phyloP scores from a whole-genome alignment of 495 filamentous ascomycete species.

The Glarea lozoyensis region DNA sequence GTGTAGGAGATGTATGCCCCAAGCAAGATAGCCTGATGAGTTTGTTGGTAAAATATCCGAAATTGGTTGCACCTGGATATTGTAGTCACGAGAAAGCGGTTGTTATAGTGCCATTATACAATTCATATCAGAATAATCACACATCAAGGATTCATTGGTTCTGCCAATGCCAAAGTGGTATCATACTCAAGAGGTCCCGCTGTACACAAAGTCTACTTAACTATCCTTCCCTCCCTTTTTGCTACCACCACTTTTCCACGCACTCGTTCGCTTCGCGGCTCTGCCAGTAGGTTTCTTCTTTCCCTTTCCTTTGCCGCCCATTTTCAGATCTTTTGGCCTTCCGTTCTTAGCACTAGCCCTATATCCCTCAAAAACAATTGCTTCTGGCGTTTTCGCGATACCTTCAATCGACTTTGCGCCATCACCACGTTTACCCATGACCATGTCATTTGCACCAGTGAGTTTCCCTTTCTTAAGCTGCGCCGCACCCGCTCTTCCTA shows the following conservation, averaged over 20 bases:
- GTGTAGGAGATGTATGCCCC: too few relatives aligned
- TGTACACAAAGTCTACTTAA: too few relatives aligned
- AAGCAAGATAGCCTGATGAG: too few relatives aligned
- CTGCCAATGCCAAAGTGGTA: too few relatives aligned
- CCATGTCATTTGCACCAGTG: constrained; percentile 14
- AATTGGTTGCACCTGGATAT: too few relatives aligned
- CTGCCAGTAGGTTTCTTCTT: constrained; percentile 44
- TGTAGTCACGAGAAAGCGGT: too few relatives aligned
- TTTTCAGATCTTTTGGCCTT: constrained; percentile 51
- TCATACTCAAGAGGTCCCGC: too few relatives aligned
- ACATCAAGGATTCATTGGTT: too few relatives aligned
- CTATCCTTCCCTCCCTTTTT: constrained; percentile 24
- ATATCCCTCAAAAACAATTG: constrained; percentile 82
- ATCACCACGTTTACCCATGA: constrained; percentile 12
- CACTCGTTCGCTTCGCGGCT: constrained; percentile 50
- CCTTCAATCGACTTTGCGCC: constrained; percentile 17
- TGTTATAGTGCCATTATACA: too few relatives aligned
- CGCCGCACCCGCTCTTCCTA: constrained; percentile 69
- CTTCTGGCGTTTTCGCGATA: constrained; percentile 47
- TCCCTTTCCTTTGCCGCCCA: constrained; percentile 31
- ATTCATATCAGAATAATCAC: too few relatives aligned
- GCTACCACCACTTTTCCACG: constrained; percentile 54
- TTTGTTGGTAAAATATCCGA: too few relatives aligned
- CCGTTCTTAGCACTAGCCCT: constrained; percentile 63
- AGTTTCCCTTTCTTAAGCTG: constrained; percentile 35